phyloP scores from a whole-genome alignment of 169 alveolate genomes.

The Miamiensis avidus region DNA sequence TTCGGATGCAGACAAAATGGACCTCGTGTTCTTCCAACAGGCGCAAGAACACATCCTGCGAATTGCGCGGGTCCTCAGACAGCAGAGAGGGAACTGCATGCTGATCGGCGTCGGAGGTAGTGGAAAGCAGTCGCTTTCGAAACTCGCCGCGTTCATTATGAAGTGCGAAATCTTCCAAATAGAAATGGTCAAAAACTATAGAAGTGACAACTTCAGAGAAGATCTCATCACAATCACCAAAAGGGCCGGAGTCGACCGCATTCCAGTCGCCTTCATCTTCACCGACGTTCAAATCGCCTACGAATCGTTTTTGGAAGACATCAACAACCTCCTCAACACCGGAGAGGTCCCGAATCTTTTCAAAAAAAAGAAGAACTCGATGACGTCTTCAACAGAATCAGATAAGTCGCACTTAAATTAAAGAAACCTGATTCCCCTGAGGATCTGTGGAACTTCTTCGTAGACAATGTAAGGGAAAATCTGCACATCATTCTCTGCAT shows the following conservation, averaged over 20 bases:
- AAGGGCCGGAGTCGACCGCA: slow-evolving; percentile 64
- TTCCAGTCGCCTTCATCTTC: slow-evolving; percentile 73
- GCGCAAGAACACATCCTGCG: slow-evolving; percentile 83
- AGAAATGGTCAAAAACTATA: slow-evolving; percentile 70
- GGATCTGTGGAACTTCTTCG: slow-evolving; percentile 66
- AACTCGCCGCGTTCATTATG: slow-evolving; percentile 75
- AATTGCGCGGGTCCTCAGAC: slow-evolving; percentile 72
- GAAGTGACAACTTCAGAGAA: slow-evolving; percentile 61
- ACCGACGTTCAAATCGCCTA: slow-evolving; percentile 88
- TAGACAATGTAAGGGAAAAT: slow-evolving; percentile 76
- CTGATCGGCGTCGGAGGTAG: slow-evolving; percentile 91
- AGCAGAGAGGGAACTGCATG: slow-evolving; percentile 84
- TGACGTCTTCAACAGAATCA: slow-evolving; percentile 50
- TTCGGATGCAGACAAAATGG: slow-evolving; percentile 71
- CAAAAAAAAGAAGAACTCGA: slow-evolving; percentile 69
- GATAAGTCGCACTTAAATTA: slow-evolving; percentile 51
- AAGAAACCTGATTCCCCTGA: slow-evolving; percentile 73
- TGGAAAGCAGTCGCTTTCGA: slow-evolving; percentile 83
- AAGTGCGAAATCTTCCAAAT: slow-evolving; percentile 54
- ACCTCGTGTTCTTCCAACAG: slow-evolving; percentile 85
- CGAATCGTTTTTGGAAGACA: slow-evolving; percentile 90
- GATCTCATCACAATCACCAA: slow-evolving; percentile 64
- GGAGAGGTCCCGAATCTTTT: slow-evolving; percentile 92
- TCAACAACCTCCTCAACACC: slow-evolving; percentile 89
- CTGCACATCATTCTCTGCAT: slow-evolving; percentile 81